Conservation (phyloP, 1,284 basidiomycete species). For the Ustilago lituana region DNA sequence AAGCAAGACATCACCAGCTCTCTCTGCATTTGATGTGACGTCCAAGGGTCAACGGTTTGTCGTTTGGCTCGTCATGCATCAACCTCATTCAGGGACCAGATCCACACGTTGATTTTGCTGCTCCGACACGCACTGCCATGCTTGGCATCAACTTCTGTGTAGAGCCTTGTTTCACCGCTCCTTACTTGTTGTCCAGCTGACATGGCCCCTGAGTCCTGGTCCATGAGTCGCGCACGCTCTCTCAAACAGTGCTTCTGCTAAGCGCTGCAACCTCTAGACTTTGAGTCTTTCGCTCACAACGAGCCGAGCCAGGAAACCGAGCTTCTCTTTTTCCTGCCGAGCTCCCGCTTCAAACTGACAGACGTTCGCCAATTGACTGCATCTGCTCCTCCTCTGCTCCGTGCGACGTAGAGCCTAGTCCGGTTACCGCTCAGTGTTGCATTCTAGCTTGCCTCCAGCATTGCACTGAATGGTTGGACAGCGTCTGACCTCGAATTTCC, state of each 20-base stretch:
- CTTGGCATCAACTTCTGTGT: conserved; percentile 33
- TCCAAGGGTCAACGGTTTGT: too few relatives aligned
- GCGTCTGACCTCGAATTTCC: conserved; percentile 11
- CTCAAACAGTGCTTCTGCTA: not conserved
- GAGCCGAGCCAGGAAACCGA: not conserved
- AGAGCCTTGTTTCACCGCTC: conserved; percentile 7
- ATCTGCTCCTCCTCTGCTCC: not conserved
- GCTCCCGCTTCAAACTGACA: conserved; percentile 1
- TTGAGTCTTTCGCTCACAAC: not conserved
- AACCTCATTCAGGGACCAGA: conserved; percentile 4
- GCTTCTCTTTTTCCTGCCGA: not conserved
- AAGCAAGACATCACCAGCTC: not conserved
- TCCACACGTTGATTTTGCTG: conserved; percentile 9
- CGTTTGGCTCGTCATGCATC: conserved; percentile 16
- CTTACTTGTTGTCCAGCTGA: not conserved
- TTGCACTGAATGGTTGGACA: conserved; percentile 5
- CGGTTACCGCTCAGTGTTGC: not conserved
- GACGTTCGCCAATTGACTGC: conserved; percentile 15
- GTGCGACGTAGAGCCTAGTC: conserved; percentile 4
- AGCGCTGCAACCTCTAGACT: not conserved
- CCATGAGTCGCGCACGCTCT: not conserved
- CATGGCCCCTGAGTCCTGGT: conserved; percentile 5
- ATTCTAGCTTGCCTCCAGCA: too few relatives aligned
- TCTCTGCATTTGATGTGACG: not conserved
- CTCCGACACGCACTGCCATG: conserved; percentile 20